phyloP scores from a whole-genome alignment of 179 eudicot species.

The Heliamphora pulchella region DNA sequence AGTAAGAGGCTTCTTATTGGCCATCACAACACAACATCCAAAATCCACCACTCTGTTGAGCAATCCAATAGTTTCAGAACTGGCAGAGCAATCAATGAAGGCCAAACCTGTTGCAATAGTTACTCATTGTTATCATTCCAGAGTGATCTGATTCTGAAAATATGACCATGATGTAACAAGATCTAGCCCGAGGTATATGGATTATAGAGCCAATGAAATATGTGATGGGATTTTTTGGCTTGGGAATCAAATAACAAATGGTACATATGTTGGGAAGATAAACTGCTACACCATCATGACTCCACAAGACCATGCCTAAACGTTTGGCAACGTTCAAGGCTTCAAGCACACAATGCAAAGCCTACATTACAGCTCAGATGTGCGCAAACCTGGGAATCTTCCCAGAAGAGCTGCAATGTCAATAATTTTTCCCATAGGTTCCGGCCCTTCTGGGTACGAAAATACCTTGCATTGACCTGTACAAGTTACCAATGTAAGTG shows the following conservation, averaged over 20 bases:
- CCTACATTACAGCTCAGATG: conserved; percentile 3
- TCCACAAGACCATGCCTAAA: background rate
- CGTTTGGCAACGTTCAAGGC: background rate
- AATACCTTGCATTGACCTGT: conserved; percentile 51
- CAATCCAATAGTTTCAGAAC: conserved; percentile 60
- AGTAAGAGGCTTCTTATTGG: conserved; percentile 93
- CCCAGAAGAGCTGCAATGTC: conserved; percentile 58
- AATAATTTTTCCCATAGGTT: conserved; percentile 38
- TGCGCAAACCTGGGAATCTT: conserved; percentile 52
- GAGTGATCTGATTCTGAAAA: background rate
- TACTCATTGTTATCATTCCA: background rate
- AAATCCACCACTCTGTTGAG: conserved; percentile 46
- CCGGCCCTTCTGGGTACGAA: conserved; percentile 42
- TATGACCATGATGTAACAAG: background rate
- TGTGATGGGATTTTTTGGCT: background rate
- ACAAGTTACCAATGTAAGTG: conserved; percentile 12
- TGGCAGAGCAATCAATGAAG: conserved; percentile 88
- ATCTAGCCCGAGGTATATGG: background rate
- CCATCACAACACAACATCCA: conserved; percentile 76
- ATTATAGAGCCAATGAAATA: background rate
- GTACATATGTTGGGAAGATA: background rate
- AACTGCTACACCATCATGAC: background rate
- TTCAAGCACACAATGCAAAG: background rate
- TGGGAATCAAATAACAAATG: background rate
- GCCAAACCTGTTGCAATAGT: conserved; percentile 51